Evolutionary conservation across 129 eudicot species (phyloP).

Genomic region (Logfia minima): DNA sequence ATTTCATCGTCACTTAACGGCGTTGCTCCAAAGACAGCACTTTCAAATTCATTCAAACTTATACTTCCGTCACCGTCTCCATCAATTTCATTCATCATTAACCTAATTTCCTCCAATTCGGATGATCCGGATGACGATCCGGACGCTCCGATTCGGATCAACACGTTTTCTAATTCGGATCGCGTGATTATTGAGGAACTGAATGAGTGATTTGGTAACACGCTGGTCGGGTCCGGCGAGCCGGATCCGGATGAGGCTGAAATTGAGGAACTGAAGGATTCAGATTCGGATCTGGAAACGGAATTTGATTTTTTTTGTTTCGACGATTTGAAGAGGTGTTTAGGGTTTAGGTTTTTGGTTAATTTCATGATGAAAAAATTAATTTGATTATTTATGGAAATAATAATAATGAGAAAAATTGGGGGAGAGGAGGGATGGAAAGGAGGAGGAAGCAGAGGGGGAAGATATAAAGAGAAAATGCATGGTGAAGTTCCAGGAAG

Average conservation of each 20-base stretch:
- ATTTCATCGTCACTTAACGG: conserved; percentile 57
- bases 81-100: conserved; percentile 61
- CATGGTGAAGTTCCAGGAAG: conserved; percentile 79
- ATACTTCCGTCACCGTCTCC: conserved; percentile 75
- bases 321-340: conserved; percentile 40
- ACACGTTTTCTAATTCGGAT: conserved; percentile 43
- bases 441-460: conserved; percentile 21
- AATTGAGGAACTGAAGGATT: conserved; percentile 50
- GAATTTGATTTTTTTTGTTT: conserved; percentile 29
- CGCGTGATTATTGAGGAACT: conserved; percentile 25
- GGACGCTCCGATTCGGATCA: conserved; percentile 46
- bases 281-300: conserved; percentile 52
- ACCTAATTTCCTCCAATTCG: conserved; percentile 45
- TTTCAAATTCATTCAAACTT: conserved; percentile 55
- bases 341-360: conserved; percentile 39
- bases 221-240: conserved; percentile 57
- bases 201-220: conserved; percentile 32
- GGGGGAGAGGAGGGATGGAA: not conserved
- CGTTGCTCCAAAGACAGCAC: conserved; percentile 48
- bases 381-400: not conserved
- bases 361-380: conserved; percentile 39
- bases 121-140: conserved; percentile 28
- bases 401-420: not conserved
- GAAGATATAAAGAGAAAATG: conserved; percentile 49
- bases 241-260: conserved; percentile 41